phyloP scores from a whole-genome alignment of 2,329 filamentous ascomycete genomes.

The Ceratocystis destructans region DNA sequence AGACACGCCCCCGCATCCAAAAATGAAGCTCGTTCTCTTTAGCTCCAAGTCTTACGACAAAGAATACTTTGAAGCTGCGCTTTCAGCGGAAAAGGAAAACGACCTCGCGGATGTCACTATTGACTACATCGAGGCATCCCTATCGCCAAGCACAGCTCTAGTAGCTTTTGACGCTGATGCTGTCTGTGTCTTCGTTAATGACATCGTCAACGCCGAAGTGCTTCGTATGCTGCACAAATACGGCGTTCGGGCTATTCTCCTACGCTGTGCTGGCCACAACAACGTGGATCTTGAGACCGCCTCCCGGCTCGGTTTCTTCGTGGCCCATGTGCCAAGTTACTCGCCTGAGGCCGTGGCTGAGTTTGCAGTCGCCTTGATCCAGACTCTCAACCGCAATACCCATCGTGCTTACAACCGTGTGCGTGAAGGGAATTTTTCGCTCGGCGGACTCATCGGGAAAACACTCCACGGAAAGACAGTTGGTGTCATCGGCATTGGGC shows the following conservation, averaged over 20 bases:
- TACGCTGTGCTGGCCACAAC: constrained; percentile 57
- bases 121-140: constrained; percentile 44
- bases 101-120: constrained; percentile 33
- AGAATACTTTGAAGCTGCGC: constrained; percentile 36
- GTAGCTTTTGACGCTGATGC: constrained; percentile 41
- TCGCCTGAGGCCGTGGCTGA: constrained; percentile 57
- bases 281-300: constrained; percentile 49
- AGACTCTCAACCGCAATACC: constrained; percentile 53
- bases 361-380: constrained; percentile 52
- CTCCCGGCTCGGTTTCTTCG: constrained; percentile 40
- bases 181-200: constrained; percentile 57
- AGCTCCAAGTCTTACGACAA: constrained; percentile 52
- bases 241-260: constrained; percentile 45
- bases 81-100: constrained; percentile 25
- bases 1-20: not conserved
- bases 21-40: constrained; percentile 50
- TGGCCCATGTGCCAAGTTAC: constrained; percentile 54
- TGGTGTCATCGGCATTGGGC: constrained; percentile 50
- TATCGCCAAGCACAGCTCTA: constrained; percentile 41
- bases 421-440: constrained; percentile 53
- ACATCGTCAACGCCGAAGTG: constrained; percentile 38
- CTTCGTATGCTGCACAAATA: constrained; percentile 35
- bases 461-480: constrained; percentile 53
- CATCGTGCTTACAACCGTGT: constrained; percentile 56
- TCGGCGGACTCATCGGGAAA: constrained; percentile 48